Conservation (phyloP, 768 basidiomycete species). For the Collybia nuda region DNA sequence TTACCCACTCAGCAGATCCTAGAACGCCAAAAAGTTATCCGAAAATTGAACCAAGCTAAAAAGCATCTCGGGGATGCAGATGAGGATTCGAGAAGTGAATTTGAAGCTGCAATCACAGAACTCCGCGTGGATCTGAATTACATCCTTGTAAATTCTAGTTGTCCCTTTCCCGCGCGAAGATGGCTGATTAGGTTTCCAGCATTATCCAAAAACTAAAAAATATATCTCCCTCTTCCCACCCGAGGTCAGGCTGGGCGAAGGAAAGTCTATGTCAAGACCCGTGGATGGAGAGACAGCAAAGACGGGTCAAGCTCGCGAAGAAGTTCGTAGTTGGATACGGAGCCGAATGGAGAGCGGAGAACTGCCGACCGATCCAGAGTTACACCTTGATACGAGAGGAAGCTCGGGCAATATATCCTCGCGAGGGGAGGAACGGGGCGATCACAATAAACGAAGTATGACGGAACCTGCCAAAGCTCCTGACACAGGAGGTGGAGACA, state of each 20-base stretch:
- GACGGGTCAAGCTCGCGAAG: slow-evolving; percentile 49
- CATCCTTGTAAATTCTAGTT: slow-evolving; percentile 55
- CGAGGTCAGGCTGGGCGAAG: slow-evolving; percentile 44
- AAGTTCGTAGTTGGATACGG: slow-evolving; percentile 59
- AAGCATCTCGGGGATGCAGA: slow-evolving; percentile 41
- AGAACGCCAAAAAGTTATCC: slow-evolving; percentile 87
- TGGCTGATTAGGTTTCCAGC: slow-evolving; percentile 37
- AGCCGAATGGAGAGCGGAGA: slow-evolving; percentile 61
- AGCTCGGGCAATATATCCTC: slow-evolving; percentile 1
- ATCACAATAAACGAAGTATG: neutral
- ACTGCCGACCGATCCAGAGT: slow-evolving; percentile 61
- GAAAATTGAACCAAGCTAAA: slow-evolving; percentile 74
- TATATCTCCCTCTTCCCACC: slow-evolving; percentile 91
- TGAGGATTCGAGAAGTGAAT: slow-evolving; percentile 33
- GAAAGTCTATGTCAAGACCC: slow-evolving; percentile 12
- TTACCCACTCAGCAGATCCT: neutral
- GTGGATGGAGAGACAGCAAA: slow-evolving; percentile 21
- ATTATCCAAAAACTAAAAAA: slow-evolving; percentile 83
- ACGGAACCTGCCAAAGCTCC: too few species aligned
- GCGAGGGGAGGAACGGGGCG: slow-evolving; percentile 4
- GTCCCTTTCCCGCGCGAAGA: neutral
- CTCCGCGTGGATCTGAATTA: slow-evolving; percentile 91
- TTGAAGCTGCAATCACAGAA: slow-evolving; percentile 51
- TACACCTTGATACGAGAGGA: slow-evolving; percentile 25
- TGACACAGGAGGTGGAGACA: neutral